Percentiles rank a stretch among this genome's conserved stretches.
Conservation (phyloP, 116 monocot species). For the Cymodocea nodosa region DNA sequence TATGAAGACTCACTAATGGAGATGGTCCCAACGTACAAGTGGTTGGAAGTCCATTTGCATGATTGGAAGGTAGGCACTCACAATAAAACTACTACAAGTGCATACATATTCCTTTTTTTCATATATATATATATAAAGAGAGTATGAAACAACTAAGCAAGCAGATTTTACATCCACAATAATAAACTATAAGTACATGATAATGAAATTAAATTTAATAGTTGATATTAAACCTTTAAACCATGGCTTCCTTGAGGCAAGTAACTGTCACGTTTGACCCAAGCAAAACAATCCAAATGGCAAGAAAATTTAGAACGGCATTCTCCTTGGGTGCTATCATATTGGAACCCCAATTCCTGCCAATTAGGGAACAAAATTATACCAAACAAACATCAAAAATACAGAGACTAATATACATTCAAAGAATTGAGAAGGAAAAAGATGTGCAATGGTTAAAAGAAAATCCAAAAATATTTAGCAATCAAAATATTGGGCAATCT, state of each 20-base stretch:
- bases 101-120: too few relatives aligned
- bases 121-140: too few relatives aligned
- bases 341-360: constrained; percentile 87
- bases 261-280: constrained; percentile 99
- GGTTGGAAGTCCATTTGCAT: too few relatives aligned
- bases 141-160: too few relatives aligned
- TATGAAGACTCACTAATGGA: too few relatives aligned
- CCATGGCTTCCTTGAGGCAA: constrained; percentile 99
- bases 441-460: too few relatives aligned
- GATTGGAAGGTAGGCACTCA: too few relatives aligned
- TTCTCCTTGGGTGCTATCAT: constrained; percentile 80
- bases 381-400: background rate
- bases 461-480: too few relatives aligned
- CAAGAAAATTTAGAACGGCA: constrained; percentile 97
- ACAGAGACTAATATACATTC: background rate
- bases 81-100: too few relatives aligned
- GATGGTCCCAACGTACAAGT: too few relatives aligned
- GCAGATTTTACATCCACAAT: background rate
- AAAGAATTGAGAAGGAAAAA: background rate
- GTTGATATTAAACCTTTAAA: constrained; percentile 50
- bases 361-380: background rate
- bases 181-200: background rate
- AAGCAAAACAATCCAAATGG: constrained; percentile 99
- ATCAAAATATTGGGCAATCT: too few relatives aligned
- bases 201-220: background rate